phyloP scores from a whole-genome alignment of 352 stramenopile genomes.

The Thalassiosira pacifica region DNA sequence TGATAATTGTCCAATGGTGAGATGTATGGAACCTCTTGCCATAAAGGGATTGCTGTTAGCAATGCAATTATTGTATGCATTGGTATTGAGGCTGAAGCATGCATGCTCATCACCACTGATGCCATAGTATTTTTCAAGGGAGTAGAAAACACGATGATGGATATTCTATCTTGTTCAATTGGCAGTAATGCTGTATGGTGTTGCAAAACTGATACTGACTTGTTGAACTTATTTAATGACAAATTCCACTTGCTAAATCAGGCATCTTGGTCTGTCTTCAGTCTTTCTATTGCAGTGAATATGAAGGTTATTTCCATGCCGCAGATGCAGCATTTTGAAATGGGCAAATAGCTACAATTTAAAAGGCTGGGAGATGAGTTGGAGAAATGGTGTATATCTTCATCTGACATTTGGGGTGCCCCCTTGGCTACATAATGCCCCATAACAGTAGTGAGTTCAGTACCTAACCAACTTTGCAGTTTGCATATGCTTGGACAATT shows the following conservation, averaged over 20 bases:
- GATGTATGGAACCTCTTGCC: not conserved
- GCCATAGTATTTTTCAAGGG: constrained; percentile 6
- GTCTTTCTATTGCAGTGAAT: not conserved
- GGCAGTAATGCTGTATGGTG: constrained; percentile 10
- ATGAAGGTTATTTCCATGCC: constrained; percentile 26
- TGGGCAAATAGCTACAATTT: constrained; percentile 36
- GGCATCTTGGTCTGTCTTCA: constrained; percentile 11
- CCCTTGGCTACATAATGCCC: not conserved
- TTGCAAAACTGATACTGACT: constrained; percentile 13
- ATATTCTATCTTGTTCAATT: constrained; percentile 29
- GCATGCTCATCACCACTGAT: not conserved
- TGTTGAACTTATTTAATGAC: constrained; percentile 2
- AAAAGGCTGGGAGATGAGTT: constrained; percentile 1
- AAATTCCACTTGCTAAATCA: constrained; percentile 26
- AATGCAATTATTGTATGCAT: not conserved
- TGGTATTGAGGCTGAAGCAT: not conserved
- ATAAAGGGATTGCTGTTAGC: not conserved
- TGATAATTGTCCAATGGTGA: constrained; percentile 14
- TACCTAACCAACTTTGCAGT: not conserved
- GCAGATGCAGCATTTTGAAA: constrained; percentile 14
- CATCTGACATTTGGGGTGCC: not conserved
- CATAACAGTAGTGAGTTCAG: not conserved
- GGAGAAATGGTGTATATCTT: constrained; percentile 1
- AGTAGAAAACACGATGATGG: not conserved
- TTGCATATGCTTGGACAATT: not conserved